Evolutionary conservation across 257 asterid species (phyloP), one percentile per base, ranked within the genome.

Genomic region (Fraxinus cuspidata): DNA sequence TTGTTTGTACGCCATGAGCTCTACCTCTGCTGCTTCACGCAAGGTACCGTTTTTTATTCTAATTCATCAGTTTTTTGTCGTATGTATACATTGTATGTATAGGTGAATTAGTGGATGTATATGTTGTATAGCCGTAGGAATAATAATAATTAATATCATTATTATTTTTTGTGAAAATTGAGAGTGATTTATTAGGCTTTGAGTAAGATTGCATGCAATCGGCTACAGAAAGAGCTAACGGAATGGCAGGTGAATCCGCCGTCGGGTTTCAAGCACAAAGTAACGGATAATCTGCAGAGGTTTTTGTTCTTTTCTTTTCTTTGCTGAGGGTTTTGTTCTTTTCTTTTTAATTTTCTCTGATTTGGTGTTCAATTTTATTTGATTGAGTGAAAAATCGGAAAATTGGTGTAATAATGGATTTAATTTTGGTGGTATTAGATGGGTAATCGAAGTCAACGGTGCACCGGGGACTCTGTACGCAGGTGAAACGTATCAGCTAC

Each of bases 211-310:
- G 90, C 90, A 10, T 73, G 83, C 84, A 87, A 87, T 73, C 87
- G 90, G 68, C 79, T 87, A 49, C 90, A 87, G 82, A 87, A 87
- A 60, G 90, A 87, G 84, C 83, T 87, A 79, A 70, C 72, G 82
- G 90, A 85, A 78, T 87, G 90, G 90, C 90, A 87, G 81, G 86
- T 83, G 49, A 87, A 87, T 76, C 87, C 90, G 5, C 90, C 87
- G 19, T 6, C 82, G 74, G 90, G 90, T 70, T 87, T 87, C 83
- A 87, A 81, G 16, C 90, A 83, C 79, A 87, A 87, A 75, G 82
- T 79, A 35, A 87, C 90, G 47, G 90, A 87, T 74, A 83, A 87
- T 83, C 89, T 87, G 56, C 89, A 87, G 71, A 87, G 89, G 90
- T 87, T 75, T 44, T n/a, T 9, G 21, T 71, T 56, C 2, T 51